Base-by-base conservation (phyloP, 129 eudicot genomes). In the Tagetes patula region DNA sequence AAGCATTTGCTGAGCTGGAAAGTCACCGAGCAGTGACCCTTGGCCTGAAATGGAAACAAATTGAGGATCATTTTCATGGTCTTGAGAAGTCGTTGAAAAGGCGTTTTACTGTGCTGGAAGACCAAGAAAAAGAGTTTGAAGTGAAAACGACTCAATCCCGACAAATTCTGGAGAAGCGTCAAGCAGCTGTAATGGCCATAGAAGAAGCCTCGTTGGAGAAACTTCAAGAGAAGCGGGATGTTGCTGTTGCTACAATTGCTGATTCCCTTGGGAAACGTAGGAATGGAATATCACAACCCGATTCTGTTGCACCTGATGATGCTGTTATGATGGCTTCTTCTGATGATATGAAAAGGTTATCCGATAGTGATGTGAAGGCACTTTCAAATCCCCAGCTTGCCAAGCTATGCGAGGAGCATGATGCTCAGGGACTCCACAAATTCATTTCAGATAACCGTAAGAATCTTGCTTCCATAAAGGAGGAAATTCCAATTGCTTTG, bases 1-100 rank as follows among this genome's bases (percentile, higher is more conserved):
- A 85, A 79, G 98, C 98, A 74, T 94, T 94, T 82, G 92, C 96
- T 45, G 98, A 94, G 84, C 96, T 94, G 34, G 98, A 94, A 81
- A 86, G 98, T 74, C 96, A 90, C 67, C 83, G 96, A 63, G 98
- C 98, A 1, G 80, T 90, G 46, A 87, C 98, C 81, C 96, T 94
- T 67, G 86, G 88, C 83, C 70, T 90, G 87, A 87, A 94, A 84
- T 94, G 98, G 98, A 84, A 94, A 74, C 96, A 90, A 82, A 87
- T 94, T 8, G 98, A 94, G 66, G 96, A 88, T 68, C 98, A 94
- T 81, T 94, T 94, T 75, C 88, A 94, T 55, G 98, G 98, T 75
- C 96, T 94, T 54, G 92, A 94, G 79, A 94, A 90, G 78, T 94
- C 98, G 47, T 64, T 94, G 67, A 94, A 94, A 83, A 87, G 96